phyloP scores from a whole-genome alignment of 2,329 filamentous ascomycete genomes.

The Fusarium sp. region DNA sequence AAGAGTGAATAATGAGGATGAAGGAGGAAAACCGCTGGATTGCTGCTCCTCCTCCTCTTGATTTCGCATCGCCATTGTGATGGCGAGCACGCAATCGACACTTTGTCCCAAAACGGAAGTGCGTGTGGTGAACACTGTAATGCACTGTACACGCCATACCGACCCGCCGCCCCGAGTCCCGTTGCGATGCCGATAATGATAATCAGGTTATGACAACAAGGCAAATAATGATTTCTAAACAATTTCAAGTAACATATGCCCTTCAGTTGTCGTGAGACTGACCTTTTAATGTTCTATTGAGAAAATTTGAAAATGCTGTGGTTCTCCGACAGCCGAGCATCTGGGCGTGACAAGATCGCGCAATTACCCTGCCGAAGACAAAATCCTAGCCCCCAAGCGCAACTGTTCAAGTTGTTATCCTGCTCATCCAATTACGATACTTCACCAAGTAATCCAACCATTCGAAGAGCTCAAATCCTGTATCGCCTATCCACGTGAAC shows the following conservation, averaged over 20 bases:
- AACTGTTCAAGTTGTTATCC: background rate
- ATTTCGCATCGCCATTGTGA: slow-evolving; percentile 18
- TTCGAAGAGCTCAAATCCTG: background rate
- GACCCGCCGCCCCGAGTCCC: slow-evolving; percentile 39
- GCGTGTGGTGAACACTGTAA: slow-evolving; percentile 15
- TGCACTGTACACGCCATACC: slow-evolving; percentile 25
- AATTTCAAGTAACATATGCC: background rate
- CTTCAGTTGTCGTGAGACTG: background rate
- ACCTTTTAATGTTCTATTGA: too few relatives aligned
- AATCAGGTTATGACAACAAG: background rate
- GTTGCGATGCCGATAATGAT: slow-evolving; percentile 9
- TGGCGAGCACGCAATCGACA: slow-evolving; percentile 42
- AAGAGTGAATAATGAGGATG: slow-evolving; percentile 37
- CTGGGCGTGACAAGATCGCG: slow-evolving; percentile 8
- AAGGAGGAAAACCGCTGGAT: slow-evolving; percentile 29
- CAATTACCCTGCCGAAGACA: background rate
- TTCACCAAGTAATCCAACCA: background rate
- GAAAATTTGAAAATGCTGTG: background rate
- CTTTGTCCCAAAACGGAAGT: slow-evolving; percentile 33
- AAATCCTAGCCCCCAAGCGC: background rate
- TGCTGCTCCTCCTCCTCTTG: slow-evolving; percentile 27
- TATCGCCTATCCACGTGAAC: background rate
- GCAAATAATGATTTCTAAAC: background rate
- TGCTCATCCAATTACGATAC: slow-evolving; percentile 8
- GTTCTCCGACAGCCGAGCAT: slow-evolving; percentile 32